A percentile compares a stretch with the other conserved stretches of the same genome.
These are phyloP conservation scores for Neofusicoccum kwambonambiense DNA, from an alignment of 2,329 filamentous ascomycete species.

Conservation along the genomic window DNA sequence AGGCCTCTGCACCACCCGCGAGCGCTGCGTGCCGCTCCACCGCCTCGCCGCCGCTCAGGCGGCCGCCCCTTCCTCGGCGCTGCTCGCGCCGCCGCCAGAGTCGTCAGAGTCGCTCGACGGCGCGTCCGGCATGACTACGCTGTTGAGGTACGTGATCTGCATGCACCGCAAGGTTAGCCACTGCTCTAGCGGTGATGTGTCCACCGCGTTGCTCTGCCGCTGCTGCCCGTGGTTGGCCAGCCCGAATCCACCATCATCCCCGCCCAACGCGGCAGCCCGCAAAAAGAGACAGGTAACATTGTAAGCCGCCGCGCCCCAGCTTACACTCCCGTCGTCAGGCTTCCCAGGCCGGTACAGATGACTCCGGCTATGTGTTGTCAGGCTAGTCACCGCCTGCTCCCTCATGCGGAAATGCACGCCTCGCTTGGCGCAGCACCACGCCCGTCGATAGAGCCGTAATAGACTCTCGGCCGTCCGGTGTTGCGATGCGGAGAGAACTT, in stretches of 20 bases:
- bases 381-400: slow-evolving; percentile 10
- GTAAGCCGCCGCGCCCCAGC: background rate
- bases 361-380: slow-evolving; percentile 8
- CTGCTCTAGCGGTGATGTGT: slow-evolving; percentile 9
- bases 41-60: slow-evolving; percentile 23
- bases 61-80: slow-evolving; percentile 19
- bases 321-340: slow-evolving; percentile 5
- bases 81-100: slow-evolving; percentile 21
- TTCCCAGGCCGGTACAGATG: slow-evolving; percentile 6
- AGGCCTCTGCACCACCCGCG: background rate
- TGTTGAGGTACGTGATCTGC: slow-evolving; percentile 53
- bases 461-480: slow-evolving; percentile 10
- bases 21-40: background rate
- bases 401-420: slow-evolving; percentile 3
- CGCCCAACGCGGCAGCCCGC: slow-evolving; percentile 10
- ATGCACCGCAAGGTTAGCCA: slow-evolving; percentile 15
- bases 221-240: slow-evolving; percentile 16
- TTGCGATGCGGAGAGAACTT: slow-evolving; percentile 45
- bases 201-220: slow-evolving; percentile 8
- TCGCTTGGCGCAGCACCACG: background rate
- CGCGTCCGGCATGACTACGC: slow-evolving; percentile 50
- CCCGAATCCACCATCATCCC: slow-evolving; percentile 17
- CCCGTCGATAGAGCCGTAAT: slow-evolving; percentile 7
- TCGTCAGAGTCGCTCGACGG: slow-evolving; percentile 29
- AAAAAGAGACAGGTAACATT: slow-evolving; percentile 19